These are phyloP conservation scores for Rubia occidens DNA, from an alignment of 305 asterid species.

Conservation along the genomic window DNA sequence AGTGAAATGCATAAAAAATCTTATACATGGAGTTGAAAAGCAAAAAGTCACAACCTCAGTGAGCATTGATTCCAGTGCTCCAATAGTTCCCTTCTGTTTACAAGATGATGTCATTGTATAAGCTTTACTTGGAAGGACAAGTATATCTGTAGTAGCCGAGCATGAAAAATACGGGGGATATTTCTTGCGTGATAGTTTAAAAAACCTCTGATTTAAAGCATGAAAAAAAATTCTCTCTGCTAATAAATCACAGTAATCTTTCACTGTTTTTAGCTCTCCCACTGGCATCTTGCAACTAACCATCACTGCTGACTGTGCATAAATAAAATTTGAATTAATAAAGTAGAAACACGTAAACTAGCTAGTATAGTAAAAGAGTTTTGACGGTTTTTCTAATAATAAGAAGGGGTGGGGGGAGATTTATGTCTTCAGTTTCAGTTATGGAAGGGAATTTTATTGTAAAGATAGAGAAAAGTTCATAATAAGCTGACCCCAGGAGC, in stretches of 20 bases:
- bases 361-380: background rate
- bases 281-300: conserved; percentile 79
- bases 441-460: background rate
- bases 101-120: conserved; percentile 88
- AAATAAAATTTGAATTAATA: conserved; percentile 23
- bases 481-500: conserved; percentile 73
- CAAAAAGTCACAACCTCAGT: conserved; percentile 80
- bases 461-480: conserved; percentile 18
- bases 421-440: background rate
- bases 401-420: no score
- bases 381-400: background rate
- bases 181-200: conserved; percentile 80
- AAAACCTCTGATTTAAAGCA: conserved; percentile 88
- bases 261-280: conserved; percentile 66
- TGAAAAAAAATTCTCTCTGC: conserved; percentile 93
- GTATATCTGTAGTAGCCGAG: conserved; percentile 83
- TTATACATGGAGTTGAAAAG: conserved; percentile 14
- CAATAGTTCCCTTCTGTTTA: conserved; percentile 75
- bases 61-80: conserved; percentile 84
- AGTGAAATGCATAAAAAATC: conserved; percentile 25
- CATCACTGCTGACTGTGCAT: conserved; percentile 88
- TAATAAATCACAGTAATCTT: conserved; percentile 73
- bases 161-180: conserved; percentile 91
- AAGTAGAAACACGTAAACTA: background rate
- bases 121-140: conserved; percentile 72